A percentile compares a stretch with the other conserved stretches of the same genome.
Evolutionary conservation across 441 rosid species (phyloP).

Genomic region (Metrosideros polymorpha): DNA sequence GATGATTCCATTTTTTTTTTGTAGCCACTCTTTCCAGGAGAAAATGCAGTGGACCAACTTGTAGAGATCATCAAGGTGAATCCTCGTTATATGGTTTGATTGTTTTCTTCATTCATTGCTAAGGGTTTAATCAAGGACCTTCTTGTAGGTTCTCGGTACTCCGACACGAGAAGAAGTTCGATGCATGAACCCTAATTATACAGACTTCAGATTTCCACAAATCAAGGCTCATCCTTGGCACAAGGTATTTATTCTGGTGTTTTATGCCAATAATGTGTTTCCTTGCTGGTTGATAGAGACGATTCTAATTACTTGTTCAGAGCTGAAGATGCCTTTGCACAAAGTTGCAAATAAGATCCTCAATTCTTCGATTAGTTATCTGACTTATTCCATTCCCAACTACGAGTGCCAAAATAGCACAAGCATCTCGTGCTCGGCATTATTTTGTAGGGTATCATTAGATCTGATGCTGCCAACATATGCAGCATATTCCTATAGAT

Average conservation of each 20-base stretch:
- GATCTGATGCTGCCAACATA: not conserved
- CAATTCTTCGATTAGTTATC: not conserved
- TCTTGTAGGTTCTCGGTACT: slow-evolving; percentile 85
- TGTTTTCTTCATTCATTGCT: not conserved
- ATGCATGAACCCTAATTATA: slow-evolving; percentile 97
- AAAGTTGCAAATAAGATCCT: not conserved
- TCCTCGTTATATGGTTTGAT: not conserved
- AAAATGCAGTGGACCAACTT: slow-evolving; percentile 96
- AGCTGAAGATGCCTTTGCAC: not conserved
- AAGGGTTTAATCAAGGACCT: not conserved
- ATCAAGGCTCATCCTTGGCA: slow-evolving; percentile 99
- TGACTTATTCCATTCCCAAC: not conserved
- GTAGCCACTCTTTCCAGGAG: slow-evolving; percentile 97
- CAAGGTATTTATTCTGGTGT: slow-evolving; percentile 40
- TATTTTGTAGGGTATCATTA: not conserved
- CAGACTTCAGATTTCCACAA: slow-evolving; percentile 94
- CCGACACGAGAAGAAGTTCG: slow-evolving; percentile 98
- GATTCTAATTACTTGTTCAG: not conserved
- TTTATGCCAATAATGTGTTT: not conserved
- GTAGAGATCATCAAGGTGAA: slow-evolving; percentile 93
- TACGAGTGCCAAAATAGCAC: not conserved
- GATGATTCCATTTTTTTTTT: not conserved
- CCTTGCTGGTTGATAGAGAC: not conserved
- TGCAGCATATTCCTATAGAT: not conserved
- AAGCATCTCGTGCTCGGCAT: not conserved